Evolutionary conservation across 768 basidiomycete species (phyloP).

Genomic region (Clavaria fumosa): DNA sequence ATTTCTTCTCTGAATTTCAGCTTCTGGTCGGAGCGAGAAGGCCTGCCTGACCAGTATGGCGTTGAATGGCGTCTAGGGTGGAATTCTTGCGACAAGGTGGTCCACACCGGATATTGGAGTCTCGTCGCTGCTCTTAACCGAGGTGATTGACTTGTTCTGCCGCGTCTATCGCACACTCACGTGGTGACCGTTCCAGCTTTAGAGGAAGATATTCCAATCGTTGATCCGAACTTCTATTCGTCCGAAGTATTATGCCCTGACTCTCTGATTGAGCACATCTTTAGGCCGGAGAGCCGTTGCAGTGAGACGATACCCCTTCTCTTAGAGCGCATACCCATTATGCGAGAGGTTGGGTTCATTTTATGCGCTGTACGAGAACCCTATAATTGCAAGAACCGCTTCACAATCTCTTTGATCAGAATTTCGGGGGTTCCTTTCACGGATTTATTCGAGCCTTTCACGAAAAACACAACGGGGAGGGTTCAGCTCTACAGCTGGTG

Average conservation of each 20-base stretch:
- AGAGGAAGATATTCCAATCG: conserved; percentile 59
- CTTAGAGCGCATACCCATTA: conserved; percentile 51
- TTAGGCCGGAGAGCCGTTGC: conserved; percentile 42
- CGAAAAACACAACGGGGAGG: conserved; percentile 30
- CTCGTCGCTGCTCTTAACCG: conserved; percentile 71
- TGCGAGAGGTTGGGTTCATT: conserved; percentile 64
- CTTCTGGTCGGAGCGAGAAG: conserved; percentile 72
- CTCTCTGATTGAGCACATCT: conserved; percentile 48
- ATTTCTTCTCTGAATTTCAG: conserved; percentile 78
- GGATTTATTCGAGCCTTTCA: conserved; percentile 52
- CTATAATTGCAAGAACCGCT: neutral
- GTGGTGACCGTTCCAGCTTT: conserved; percentile 34
- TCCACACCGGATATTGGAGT: conserved; percentile 81
- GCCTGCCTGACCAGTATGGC: conserved; percentile 46
- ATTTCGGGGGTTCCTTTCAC: conserved; percentile 56
- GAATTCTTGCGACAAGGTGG: conserved; percentile 30
- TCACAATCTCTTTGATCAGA: conserved; percentile 21
- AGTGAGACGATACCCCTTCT: conserved; percentile 58
- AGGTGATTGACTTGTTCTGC: conserved; percentile 29
- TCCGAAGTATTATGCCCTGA: conserved; percentile 59
- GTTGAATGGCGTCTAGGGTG: conserved; percentile 67
- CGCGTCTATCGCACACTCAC: conserved; percentile 4
- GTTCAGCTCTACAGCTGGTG: conserved; percentile 61
- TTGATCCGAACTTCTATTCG: conserved; percentile 65
- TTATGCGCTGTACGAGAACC: conserved; percentile 46